phyloP scores from a whole-genome alignment of 1,284 basidiomycete species.

The Mycosarcoma maydis region DNA sequence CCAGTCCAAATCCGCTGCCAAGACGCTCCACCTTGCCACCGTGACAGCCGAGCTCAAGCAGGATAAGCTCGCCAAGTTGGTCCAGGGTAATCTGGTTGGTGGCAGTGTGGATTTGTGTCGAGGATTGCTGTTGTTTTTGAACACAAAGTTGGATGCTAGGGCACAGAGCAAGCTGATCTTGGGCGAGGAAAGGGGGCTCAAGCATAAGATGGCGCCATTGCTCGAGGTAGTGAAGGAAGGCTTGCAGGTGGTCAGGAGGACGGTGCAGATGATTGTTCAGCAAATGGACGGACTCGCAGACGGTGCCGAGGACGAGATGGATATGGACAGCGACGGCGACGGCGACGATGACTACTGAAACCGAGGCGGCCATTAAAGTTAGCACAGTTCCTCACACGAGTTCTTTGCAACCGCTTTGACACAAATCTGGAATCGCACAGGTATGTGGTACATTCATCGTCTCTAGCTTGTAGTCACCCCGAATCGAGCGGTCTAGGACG shows the following conservation, averaged over 20 bases:
- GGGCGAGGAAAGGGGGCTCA: slow-evolving; percentile 19
- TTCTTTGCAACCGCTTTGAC: too few species aligned
- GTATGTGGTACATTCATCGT: too few species aligned
- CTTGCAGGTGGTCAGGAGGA: slow-evolving; percentile 2
- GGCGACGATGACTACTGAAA: slow-evolving; percentile 13
- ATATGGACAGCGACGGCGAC: slow-evolving; percentile 1
- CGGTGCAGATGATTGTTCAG: slow-evolving; percentile 34
- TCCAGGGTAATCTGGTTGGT: slow-evolving; percentile 38
- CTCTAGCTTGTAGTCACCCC: too few species aligned
- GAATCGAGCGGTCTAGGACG: too few species aligned
- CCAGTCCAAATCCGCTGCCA: slow-evolving; percentile 39
- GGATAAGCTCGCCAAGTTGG: slow-evolving; percentile 9
- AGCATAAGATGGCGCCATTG: slow-evolving; percentile 10
- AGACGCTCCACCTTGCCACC: slow-evolving; percentile 33
- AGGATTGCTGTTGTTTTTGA: slow-evolving; percentile 57
- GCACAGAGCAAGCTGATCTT: slow-evolving; percentile 28
- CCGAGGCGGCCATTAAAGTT: not conserved
- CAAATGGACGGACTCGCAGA: slow-evolving; percentile 13
- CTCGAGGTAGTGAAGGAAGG: slow-evolving; percentile 20
- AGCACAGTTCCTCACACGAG: too few species aligned
- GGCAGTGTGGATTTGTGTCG: slow-evolving; percentile 48
- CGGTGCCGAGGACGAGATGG: not conserved
- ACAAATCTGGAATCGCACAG: too few species aligned
- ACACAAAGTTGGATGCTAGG: slow-evolving; percentile 19
- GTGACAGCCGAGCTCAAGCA: slow-evolving; percentile 7